Evolutionary conservation across 306 rosid genomes (phyloP), one percentile per base, ranked within the genome.

Genomic region (Trichosanthes truncata): DNA sequence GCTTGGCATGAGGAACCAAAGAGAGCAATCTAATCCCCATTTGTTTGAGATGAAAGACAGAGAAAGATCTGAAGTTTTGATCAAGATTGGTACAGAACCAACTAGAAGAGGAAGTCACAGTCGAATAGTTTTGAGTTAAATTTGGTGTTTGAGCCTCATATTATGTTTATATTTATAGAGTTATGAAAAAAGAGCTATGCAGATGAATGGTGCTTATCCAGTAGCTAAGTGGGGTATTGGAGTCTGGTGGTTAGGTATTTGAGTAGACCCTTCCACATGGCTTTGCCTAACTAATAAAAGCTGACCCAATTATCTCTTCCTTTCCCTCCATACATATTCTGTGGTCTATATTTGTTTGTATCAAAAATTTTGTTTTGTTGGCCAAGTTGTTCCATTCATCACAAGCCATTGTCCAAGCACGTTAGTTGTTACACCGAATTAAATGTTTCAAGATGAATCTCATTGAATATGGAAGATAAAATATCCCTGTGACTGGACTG

Each of bases 181-280:
- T 26, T 26, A 5, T 46, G 57, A 43, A 23, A 59, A 29, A 46
- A 72, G 25, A 46, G 77, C 40, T 72, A 6, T 72, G 23, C 20
- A 9, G 56, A 4, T 45, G 23, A 71, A 4, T 45, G 56, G 35
- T 46, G 55, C 55, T 46, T 21, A 1, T 71, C 76, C 11, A 46
- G 1, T 72, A 6, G 40, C 40, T 13, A 72, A 26, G 77, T 46
- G 59, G 59, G 59, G 77, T 25, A 72, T 15, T 46, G 77, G 52
- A 45, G 77, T 72, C n/a, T 71, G 56, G 35, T 43, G 53, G 76
- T 71, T 71, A 18, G 76, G 76, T 71, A 71, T 71, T 71, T 71
- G 76, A 71, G 53, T 43, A 26, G 40, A 15, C 41, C 21, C 57
- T 15, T 46, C 14, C 77, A 72, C 77, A 46, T 72, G 77, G 41